Evolutionary conservation across 164 flowering plant species (phyloP), one percentile per base, ranked within the genome.

Genomic region (Macadamia tetraphylla): DNA sequence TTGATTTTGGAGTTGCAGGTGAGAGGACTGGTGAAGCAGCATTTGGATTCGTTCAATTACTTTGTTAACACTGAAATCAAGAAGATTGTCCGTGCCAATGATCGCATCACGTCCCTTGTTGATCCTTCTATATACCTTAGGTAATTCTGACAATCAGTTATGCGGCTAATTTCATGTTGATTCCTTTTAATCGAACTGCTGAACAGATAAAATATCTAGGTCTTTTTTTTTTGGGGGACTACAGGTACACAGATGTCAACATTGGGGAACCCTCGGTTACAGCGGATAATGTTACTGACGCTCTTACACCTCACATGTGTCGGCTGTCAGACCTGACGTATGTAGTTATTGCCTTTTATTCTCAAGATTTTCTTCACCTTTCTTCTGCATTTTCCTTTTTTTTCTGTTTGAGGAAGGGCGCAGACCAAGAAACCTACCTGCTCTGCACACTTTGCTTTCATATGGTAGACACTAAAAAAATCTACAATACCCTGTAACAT

Each of bases 21-120:
- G 66, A 83, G 99, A 75, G 99, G 99, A 15, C 72, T 94, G 65
- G 99, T 92, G 76, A 92, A 89, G 78, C 96, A 92, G 56, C 99
- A 94, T 73, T 71, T 94, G 77, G 99, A 92, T 70, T 94, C 99
- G 1, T 94, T 83, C 68, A 88, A 94, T 67, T 92, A 89, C 66
- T 92, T 94, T 69, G 81, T 88, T 3, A 81, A 79, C 58, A 83
- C 73, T 4, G 91, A 78, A 13, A 90, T 94, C 51, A 83, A 83
- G 72, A 90, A 90, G 80, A 89, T 92, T 30, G 88, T 94, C 1
- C 76, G 69, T 58, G 90, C 92, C 32, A 92, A 94, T 77, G 67
- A 80, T 48, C 76, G 68, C 9, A 81, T 90, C 17, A 72, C 65
- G 0, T 78, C 89, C 15, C 63, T 1, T 11, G 14, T 60, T 0